Evolutionary conservation across 306 rosid genomes (phyloP).

Genomic region (Senna siamea): DNA sequence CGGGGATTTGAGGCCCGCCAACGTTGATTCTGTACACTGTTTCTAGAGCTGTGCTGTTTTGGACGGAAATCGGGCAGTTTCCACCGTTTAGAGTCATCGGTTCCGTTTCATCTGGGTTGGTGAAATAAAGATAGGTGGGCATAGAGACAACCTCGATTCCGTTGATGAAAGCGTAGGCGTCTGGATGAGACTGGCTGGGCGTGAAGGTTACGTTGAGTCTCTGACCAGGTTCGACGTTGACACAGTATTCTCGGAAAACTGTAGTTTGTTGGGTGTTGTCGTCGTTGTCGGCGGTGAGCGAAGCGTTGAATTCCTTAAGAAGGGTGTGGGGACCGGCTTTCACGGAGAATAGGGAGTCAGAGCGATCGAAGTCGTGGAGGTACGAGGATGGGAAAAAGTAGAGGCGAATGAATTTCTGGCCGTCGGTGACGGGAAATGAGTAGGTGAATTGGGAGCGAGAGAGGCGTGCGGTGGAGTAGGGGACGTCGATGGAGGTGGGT

Average conservation of each 20-base stretch:
- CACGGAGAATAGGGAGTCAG: constrained; percentile 44
- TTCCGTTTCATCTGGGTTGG: not conserved
- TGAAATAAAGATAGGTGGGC: constrained; percentile 35
- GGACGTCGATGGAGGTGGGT: not conserved
- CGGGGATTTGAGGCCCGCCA: not conserved
- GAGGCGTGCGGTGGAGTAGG: not conserved
- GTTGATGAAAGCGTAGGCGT: constrained; percentile 53
- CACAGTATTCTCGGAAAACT: constrained; percentile 25
- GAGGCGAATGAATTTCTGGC: constrained; percentile 51
- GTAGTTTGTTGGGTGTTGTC: not conserved
- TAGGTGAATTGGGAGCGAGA: constrained; percentile 15
- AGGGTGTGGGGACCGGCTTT: constrained; percentile 32
- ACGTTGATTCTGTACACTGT: not conserved
- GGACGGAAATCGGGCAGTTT: too few relatives aligned
- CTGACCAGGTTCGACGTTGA: constrained; percentile 29
- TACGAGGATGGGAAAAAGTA: constrained; percentile 33
- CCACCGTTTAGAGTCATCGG: too few relatives aligned
- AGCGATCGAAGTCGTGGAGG: not conserved
- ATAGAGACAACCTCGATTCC: constrained; percentile 60
- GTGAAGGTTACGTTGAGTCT: constrained; percentile 46
- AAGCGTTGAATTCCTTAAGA: constrained; percentile 46
- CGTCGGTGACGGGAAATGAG: constrained; percentile 26
- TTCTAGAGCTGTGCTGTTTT: not conserved
- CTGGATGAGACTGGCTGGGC: constrained; percentile 24
- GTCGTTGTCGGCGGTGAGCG: constrained; percentile 22